Evolutionary conservation across 1,139 yeast species (phyloP).

Genomic region (Debaryomycetaceae sp.): DNA sequence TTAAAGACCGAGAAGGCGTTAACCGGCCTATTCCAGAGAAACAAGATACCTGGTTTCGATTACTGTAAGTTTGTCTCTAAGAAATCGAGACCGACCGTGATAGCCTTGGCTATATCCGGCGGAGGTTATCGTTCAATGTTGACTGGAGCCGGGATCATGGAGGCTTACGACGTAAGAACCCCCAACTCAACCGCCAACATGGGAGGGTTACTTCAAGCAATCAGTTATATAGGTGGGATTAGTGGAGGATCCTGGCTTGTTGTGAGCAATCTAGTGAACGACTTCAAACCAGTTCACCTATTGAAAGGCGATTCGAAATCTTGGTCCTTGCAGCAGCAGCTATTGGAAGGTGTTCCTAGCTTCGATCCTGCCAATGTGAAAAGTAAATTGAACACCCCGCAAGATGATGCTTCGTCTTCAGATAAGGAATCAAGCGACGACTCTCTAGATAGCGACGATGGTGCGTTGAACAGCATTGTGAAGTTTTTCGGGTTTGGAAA

Average conservation of each 20-base stretch:
- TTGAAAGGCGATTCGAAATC: conserved; percentile 20
- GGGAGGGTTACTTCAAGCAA: conserved; percentile 52
- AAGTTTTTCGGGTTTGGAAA: conserved; percentile 11
- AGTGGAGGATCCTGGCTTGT: conserved; percentile 74
- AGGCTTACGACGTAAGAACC: conserved; percentile 50
- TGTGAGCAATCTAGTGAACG: conserved; percentile 48
- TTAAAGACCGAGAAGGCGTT: conserved; percentile 28
- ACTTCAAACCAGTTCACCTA: conserved; percentile 36
- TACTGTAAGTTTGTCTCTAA: conserved; percentile 14
- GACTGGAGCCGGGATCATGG: conserved; percentile 58
- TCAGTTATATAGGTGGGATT: conserved; percentile 56
- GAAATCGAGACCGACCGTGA: conserved; percentile 26
- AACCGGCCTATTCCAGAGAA: conserved; percentile 28
- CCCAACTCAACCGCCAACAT: conserved; percentile 27
- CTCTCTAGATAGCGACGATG: conserved; percentile 50
- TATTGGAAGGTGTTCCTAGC: conserved; percentile 55
- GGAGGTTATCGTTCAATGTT: conserved; percentile 74
- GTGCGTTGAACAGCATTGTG: conserved; percentile 8
- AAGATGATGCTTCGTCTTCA: background rate
- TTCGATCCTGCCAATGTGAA: conserved; percentile 44
- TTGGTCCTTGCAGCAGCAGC: conserved; percentile 48
- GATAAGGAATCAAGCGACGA: conserved; percentile 56
- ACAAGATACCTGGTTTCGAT: conserved; percentile 37
- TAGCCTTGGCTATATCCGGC: conserved; percentile 65
- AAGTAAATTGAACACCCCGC: background rate